Conservation (phyloP, 208 protist genomes). For the Tetramitus jugosus region DNA sequence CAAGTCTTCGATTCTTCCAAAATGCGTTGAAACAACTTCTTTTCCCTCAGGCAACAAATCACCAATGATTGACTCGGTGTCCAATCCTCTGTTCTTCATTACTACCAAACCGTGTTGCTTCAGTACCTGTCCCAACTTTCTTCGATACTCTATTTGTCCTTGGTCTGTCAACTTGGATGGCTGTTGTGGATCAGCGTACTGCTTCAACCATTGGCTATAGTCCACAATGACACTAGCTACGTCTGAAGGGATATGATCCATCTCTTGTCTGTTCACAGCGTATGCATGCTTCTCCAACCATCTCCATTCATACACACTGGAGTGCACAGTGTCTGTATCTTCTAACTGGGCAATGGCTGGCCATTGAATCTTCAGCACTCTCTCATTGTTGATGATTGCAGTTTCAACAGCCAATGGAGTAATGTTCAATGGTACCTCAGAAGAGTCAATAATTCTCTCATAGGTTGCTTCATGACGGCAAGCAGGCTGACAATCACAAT, state of each 20-base stretch:
- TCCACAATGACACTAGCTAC: background rate
- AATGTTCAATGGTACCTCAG: background rate
- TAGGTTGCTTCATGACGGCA: background rate
- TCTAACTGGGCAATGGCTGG: too few species aligned
- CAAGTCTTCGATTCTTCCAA: slow-evolving; percentile 1
- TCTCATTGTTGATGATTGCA: background rate
- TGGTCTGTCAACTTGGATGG: background rate
- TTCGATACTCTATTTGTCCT: too few species aligned
- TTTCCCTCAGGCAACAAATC: background rate
- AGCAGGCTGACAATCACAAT: background rate
- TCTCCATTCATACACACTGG: background rate
- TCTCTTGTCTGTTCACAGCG: background rate
- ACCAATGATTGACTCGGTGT: background rate
- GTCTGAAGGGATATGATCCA: background rate
- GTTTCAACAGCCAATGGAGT: background rate
- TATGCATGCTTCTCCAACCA: background rate
- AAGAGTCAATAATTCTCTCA: background rate
- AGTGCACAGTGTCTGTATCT: background rate
- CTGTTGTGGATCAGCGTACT: background rate
- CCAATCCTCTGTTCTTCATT: background rate
- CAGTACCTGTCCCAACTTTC: background rate
- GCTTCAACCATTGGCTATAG: background rate
- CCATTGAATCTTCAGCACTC: background rate
- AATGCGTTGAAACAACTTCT: background rate
- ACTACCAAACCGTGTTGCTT: background rate